These are phyloP conservation scores for Trametes elegans DNA, from an alignment of 768 basidiomycete species.

Conservation along the genomic window DNA sequence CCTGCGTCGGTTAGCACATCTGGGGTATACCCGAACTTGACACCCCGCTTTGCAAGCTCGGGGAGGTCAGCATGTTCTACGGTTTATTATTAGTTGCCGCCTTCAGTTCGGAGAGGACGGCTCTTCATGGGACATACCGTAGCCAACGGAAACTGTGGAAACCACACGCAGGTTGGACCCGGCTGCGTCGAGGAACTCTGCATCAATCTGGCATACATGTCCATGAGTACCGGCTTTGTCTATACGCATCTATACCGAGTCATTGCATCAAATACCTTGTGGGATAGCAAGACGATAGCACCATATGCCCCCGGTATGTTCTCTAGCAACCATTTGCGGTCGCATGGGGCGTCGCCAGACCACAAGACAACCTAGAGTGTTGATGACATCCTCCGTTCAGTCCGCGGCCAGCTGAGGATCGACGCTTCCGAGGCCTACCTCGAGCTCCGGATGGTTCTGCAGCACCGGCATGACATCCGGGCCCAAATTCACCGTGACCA, in stretches of 20 bases:
- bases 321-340: slow-evolving; percentile 69
- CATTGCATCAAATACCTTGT: too few species aligned
- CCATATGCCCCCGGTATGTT: slow-evolving; percentile 68
- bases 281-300: slow-evolving; percentile 56
- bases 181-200: slow-evolving; percentile 74
- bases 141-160: slow-evolving; percentile 92
- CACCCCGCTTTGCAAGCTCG: slow-evolving; percentile 54
- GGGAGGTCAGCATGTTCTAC: slow-evolving; percentile 79
- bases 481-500: slow-evolving; percentile 61
- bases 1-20: slow-evolving; percentile 93
- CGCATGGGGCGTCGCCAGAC: slow-evolving; percentile 50
- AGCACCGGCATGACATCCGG: slow-evolving; percentile 62
- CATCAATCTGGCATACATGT: slow-evolving; percentile 54
- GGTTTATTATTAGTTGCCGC: background rate
- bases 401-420: too few species aligned
- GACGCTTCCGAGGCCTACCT: slow-evolving; percentile 43
- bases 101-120: background rate
- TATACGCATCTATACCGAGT: too few species aligned
- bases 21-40: slow-evolving; percentile 88
- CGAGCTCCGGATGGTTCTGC: slow-evolving; percentile 46
- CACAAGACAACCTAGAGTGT: slow-evolving; percentile 43
- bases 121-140: slow-evolving; percentile 44
- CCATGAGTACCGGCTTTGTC: too few species aligned
- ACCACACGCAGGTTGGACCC: slow-evolving; percentile 76
- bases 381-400: background rate